A percentile compares a stretch with the other conserved stretches of the same genome.
These are phyloP conservation scores for Pyrenula aspistea DNA, from an alignment of 495 filamentous ascomycete species.

Conservation along the genomic window DNA sequence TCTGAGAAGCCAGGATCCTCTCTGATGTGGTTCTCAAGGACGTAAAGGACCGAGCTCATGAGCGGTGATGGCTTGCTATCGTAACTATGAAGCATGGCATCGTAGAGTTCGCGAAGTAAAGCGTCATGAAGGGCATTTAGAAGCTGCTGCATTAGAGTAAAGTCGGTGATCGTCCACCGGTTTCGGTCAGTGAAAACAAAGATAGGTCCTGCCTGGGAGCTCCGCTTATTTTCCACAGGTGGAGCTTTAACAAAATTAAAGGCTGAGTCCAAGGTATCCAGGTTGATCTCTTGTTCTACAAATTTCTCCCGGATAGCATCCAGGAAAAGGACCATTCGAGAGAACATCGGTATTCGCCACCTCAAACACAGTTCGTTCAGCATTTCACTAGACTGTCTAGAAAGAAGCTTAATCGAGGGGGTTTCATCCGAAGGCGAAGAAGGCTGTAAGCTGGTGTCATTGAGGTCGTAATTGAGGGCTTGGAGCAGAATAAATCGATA, in stretches of 20 bases:
- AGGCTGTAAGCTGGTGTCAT: slow-evolving; percentile 41
- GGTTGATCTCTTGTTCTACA: slow-evolving; percentile 68
- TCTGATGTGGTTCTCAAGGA: slow-evolving; percentile 75
- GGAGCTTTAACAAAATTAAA: slow-evolving; percentile 69
- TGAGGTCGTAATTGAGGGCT: slow-evolving; percentile 57
- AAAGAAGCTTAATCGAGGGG: slow-evolving; percentile 53
- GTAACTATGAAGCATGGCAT: slow-evolving; percentile 75
- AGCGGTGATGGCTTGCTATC: slow-evolving; percentile 67
- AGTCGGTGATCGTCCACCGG: slow-evolving; percentile 75
- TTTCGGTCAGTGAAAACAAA: slow-evolving; percentile 34
- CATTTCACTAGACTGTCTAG: slow-evolving; percentile 70
- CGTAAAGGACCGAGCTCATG: slow-evolving; percentile 66
- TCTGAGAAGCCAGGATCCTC: slow-evolving; percentile 63
- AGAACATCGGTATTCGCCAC: slow-evolving; percentile 84
- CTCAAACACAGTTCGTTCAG: slow-evolving; percentile 73
- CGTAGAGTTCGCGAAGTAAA: slow-evolving; percentile 77
- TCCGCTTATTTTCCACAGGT: slow-evolving; percentile 41
- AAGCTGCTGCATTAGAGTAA: slow-evolving; percentile 59
- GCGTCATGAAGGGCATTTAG: slow-evolving; percentile 68
- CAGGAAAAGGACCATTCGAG: slow-evolving; percentile 67
- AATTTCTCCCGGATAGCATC: slow-evolving; percentile 81
- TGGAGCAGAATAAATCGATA: slow-evolving; percentile 70
- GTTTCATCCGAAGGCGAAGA: slow-evolving; percentile 38
- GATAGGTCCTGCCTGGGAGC: slow-evolving; percentile 12
- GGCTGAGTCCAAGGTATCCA: slow-evolving; percentile 69